These are phyloP conservation scores for Podospora tetraspora DNA, from an alignment of 495 filamentous ascomycete species.

Conservation along the genomic window DNA sequence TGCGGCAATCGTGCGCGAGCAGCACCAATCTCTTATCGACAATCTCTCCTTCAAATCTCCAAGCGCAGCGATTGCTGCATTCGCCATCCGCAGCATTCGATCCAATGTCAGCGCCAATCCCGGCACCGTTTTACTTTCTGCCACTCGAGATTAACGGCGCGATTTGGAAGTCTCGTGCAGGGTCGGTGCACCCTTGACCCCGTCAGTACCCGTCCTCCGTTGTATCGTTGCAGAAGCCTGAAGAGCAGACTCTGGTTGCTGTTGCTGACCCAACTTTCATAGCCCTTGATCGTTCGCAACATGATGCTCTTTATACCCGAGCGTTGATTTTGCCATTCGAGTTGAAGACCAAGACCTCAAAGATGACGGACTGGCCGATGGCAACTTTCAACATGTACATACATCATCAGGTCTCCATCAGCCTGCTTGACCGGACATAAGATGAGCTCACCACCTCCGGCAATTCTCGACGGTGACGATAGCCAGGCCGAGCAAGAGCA, in stretches of 20 bases:
- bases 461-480: background rate
- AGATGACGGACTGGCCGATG: too few species aligned
- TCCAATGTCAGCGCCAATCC: background rate
- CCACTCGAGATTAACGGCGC: background rate
- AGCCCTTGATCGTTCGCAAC: background rate
- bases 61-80: background rate
- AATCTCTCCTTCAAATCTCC: background rate
- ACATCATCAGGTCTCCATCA: background rate
- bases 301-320: background rate
- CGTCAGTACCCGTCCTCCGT: background rate
- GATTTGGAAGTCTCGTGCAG: background rate
- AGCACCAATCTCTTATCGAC: background rate
- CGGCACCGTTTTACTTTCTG: background rate
- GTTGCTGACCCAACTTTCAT: background rate
- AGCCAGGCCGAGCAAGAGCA: background rate
- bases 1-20: background rate
- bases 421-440: background rate
- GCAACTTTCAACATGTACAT: too few species aligned
- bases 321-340: background rate
- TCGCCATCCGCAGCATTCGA: background rate
- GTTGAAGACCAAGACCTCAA: background rate
- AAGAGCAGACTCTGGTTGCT: background rate
- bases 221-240: background rate
- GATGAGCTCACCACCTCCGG: background rate
- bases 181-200: background rate